Base-by-base conservation (phyloP, 495 filamentous ascomycete genomes). In the Penicillium coprophilum region DNA sequence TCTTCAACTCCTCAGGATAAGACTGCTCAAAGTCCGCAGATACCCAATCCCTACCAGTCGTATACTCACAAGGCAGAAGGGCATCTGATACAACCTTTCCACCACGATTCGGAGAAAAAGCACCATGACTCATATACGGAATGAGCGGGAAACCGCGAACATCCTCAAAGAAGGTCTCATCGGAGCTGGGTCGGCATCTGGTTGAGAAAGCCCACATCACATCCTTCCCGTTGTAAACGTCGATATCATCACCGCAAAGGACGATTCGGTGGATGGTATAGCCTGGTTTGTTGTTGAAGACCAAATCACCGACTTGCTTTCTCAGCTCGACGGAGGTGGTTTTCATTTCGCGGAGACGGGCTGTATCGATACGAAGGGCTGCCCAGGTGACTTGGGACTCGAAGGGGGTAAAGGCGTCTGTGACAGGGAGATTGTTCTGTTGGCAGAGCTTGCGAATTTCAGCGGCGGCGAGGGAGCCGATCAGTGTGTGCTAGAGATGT, bases 161-260 rank as follows among this genome's bases (percentile, higher is more conserved):
- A 50, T 78, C 71, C 21, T 76, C 70, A 28, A 65, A 77, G 51
- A 72, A 63, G 1, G 50, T 62, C 63, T 77, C 74, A 45, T 77
- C 73, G 0, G 56, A 32, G 6, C 57, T 65, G 1, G 76, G 74
- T 0, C 67, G 65, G 43, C 75, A 79, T 0, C 76, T 62, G 7
- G 73, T 77, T 7, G 66, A 65, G 46, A 73, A 75, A 2, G 76
- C 74, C 71, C 71, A 79, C 68, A 79, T 72, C 1, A 77, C 65
- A 20, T 74, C 70, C 50, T 62, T 67, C 21, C 65, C 64, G 8
- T 69, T 46, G 44, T 70, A 71, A 6, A 72, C 66, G 53, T 76
- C 69, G 38, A 77, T 75, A 44, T 77, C 73, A 6, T 75, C 73
- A 9, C 73, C 73, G 2, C 63, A 63, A 0, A 77, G 57, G 0